Evolutionary conservation across 176 grass and related monocot genomes (phyloP), one percentile per base, ranked within the genome.

Genomic region (Triticum urartu): DNA sequence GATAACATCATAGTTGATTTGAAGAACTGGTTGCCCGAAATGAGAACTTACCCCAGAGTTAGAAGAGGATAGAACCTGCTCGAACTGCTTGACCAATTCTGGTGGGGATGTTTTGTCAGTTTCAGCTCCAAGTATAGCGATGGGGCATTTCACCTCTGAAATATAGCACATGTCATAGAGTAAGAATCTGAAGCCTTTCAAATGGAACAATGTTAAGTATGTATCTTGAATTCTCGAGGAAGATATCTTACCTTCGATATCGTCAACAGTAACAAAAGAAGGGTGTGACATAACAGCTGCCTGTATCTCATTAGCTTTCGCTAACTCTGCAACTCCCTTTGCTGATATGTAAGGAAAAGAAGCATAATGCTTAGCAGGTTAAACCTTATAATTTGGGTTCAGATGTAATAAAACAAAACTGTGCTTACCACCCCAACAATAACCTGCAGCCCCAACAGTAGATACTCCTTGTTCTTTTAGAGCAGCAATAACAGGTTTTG

Each of bases 351-450:
- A 17, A 30, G 47, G 24, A 68, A 3, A 58, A 24, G 43, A 63
- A 26, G 78, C 12, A 65, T 6, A 64, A 45, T 14, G n/a, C 33
- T 80, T 33, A 89, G 18, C 21, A 2, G 12, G 20, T 13, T 25
- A 67, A 89, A 81, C 20, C 33, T 81, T 50, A 36, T 26, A 60
- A 39, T 76, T 35, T 47, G 12, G 22, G 42, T 59, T 17, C 21
- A 68, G 17, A 66, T 58, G 13, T 10, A 12, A 42, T 39, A 24
- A 18, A 18, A 17, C 21, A 85, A 21, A 64, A 32, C 18, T 15
- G 20, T 13, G 79, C 92, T 87, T 81, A 97, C 95, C 95, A 68
- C 95, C 92, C 95, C 95, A 97, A 78, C 95, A 94, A 91, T 91
- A 97, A 6, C 95, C 95, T 72, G 81, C 88, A 89, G 95, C 90